Evolutionary conservation across 139 green algal genomes (phyloP).

Genomic region (Eudorina sp.): DNA sequence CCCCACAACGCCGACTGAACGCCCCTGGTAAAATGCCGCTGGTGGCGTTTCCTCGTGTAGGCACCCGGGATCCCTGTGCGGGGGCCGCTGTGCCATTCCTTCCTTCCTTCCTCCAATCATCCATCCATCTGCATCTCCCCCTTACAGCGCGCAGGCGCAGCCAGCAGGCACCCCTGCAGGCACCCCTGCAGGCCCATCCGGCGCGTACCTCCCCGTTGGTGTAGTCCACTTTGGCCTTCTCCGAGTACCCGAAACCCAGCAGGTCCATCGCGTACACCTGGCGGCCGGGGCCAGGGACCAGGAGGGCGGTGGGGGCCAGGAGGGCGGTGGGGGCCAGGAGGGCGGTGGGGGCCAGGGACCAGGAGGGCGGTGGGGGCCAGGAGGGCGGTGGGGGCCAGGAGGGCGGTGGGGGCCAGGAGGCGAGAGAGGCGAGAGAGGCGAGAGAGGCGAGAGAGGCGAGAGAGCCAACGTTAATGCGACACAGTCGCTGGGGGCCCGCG

Average conservation of each 20-base stretch:
- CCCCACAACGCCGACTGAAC: too few relatives aligned
- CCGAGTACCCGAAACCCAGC: conserved; percentile 87
- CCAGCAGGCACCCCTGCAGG: conserved; percentile 11
- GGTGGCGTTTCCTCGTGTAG: too few relatives aligned
- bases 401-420: neutral
- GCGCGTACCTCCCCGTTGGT: conserved; percentile 57
- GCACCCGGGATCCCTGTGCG: too few relatives aligned
- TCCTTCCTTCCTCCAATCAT: too few relatives aligned
- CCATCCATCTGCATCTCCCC: too few relatives aligned
- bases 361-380: neutral
- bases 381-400: neutral
- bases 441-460: too few relatives aligned
- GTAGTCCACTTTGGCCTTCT: conserved; percentile 82
- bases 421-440: too few relatives aligned
- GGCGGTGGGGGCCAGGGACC: neutral
- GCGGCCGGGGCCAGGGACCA: neutral
- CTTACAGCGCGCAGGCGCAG: too few relatives aligned
- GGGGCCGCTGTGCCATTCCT: too few relatives aligned
- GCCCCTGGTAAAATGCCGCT: too few relatives aligned
- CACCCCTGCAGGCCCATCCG: neutral
- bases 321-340: neutral
- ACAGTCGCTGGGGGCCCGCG: too few relatives aligned
- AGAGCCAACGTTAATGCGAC: too few relatives aligned
- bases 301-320: neutral
- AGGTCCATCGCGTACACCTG: conserved; percentile 83